Base-by-base conservation (phyloP, 257 asterid genomes). In the Capsicum chinense region DNA sequence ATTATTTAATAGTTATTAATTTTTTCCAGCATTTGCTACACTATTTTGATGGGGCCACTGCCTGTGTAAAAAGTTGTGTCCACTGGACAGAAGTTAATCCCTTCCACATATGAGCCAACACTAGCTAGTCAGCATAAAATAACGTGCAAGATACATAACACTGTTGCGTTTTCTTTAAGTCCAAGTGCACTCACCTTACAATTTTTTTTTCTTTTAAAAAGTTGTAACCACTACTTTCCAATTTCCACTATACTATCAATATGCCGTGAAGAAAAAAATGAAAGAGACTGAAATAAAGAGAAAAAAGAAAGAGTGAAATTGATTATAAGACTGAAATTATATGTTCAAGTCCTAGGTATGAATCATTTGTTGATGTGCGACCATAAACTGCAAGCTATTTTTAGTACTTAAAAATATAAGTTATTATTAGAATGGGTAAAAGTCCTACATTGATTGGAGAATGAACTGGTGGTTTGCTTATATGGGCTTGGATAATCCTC, bases 91-190 rank as follows among this genome's bases (percentile, higher is more conserved):
- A 26, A 26, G 33, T 1, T 26, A 26, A 26, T 26, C 33, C 33
- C 33, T 54, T 78, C 50, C 66, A 54, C 82, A 78, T 78, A 26
- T 54, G 82, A 54, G 33, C 82, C 66, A 78, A 78, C 81, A 14
- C 44, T 13, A 54, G 13, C 19, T 5, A 50, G 62, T 33, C 9
- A 47, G 17, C 80, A 47, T 71, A 71, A 47, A 71, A 21, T 54
- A 3, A 50, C 15, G 63, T 76, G 48, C 81, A 76, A 76, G 64
- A 76, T 26, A 26, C 33, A 26, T 26, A 26, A 78, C 82, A 78
- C 50, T 78, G 5, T 52, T 26, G 66, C 64, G 50, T 78, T 78
- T 54, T 14, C n/a, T 54, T 78, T 26, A 26, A 54, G 50, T 15
- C 9, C 66, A 26, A 76, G 11, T 78, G 81, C 33, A 4, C 50